Percentiles rank a stretch among this genome's conserved stretches.
phyloP scores from a whole-genome alignment of 176 grass and related monocot genomes.

The Rhynchospora breviuscula region DNA sequence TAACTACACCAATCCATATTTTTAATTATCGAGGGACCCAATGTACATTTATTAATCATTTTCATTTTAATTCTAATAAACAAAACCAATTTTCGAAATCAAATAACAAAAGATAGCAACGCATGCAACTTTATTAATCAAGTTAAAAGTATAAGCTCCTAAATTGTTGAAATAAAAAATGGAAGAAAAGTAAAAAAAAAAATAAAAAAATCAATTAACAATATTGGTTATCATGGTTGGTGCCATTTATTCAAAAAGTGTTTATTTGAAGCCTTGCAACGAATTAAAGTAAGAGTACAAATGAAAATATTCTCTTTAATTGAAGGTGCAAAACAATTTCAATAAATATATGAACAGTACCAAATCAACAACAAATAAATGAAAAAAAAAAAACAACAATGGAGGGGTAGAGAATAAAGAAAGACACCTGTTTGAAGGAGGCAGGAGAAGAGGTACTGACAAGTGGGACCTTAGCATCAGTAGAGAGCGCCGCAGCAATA shows the following conservation, averaged over 20 bases:
- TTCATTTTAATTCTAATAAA: neutral
- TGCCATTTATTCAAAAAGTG: neutral
- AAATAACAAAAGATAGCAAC: neutral
- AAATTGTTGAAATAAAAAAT: neutral
- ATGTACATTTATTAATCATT: neutral
- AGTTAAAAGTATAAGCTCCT: neutral
- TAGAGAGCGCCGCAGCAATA: conserved; percentile 6
- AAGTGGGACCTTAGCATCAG: neutral
- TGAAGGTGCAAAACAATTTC: neutral
- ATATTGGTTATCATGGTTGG: neutral
- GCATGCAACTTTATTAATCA: neutral
- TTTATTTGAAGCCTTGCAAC: neutral
- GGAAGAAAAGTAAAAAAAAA: neutral
- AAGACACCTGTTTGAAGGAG: conserved; percentile 7
- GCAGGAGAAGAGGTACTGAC: conserved; percentile 10
- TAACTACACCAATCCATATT: conserved; percentile 32
- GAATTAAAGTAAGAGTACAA: neutral
- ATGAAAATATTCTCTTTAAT: neutral
- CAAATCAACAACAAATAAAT: neutral
- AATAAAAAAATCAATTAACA: neutral
- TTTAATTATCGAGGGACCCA: neutral
- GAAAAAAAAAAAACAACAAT: neutral
- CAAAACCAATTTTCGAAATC: neutral
- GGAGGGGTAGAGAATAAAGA: neutral
- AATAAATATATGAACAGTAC: neutral